Base-by-base conservation (phyloP, 2,329 filamentous ascomycete genomes). In the Colletotrichum orbiculare region DNA sequence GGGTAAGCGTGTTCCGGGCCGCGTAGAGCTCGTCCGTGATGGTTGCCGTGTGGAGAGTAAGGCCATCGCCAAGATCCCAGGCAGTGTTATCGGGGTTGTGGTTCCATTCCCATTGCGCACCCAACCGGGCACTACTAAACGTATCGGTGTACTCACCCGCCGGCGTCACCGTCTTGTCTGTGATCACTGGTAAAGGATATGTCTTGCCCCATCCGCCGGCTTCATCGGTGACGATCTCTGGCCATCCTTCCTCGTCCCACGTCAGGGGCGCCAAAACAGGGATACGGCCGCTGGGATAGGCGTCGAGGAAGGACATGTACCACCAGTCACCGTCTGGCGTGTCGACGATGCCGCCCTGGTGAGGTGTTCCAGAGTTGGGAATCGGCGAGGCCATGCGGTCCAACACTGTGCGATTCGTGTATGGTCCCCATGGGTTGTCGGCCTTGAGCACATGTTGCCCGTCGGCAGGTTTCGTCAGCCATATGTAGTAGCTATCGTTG, bases 71-170 rank as follows among this genome's bases (percentile, higher is more conserved):
- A 8, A 85, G 75, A 10, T 71, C 71, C 72, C 75, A 88, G 34
- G 80, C 82, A 4, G 70, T 74, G 12, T 74, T 79, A 66, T 88
- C 83, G 0, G 86, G 85, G 70, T 88, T 87, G 69, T 88, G 85
- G 70, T 88, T 88, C 84, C 85, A 88, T 71, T 88, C 85, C 84
- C 84, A 88, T 15, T 81, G 74, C 0, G 77, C 75, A 8, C 77
- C 72, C 0, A 87, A 73, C 1, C 72, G 65, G 0, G 74, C 67
- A 1, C 80, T 81, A 0, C 66, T 45, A 11, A 71, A 72, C n/a
- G 4, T 33, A 2, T 69, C 67, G 3, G 33, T 8, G 11, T 41
- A 46, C 5, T 50, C 62, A 13, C 68, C 68, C 68, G 9, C 68
- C 53, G 33, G 66, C 52, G 11, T 13, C 7, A 64, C 42, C 6